Percentiles rank a stretch among this genome's conserved stretches.
Conservation (phyloP, 1,284 basidiomycete genomes). For the Leccinum pachyderme region DNA sequence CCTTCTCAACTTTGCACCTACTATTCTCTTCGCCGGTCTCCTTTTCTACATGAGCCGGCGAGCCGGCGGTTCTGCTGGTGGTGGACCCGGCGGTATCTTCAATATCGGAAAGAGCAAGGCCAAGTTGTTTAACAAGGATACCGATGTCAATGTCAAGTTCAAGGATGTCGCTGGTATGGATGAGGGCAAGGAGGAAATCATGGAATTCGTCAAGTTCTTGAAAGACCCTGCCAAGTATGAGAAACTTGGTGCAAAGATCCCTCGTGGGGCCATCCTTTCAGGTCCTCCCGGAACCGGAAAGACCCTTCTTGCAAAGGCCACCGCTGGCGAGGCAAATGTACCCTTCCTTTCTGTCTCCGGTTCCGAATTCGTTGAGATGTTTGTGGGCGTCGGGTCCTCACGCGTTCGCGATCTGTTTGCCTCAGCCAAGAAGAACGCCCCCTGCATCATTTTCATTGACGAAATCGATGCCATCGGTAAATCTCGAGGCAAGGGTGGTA, state of each 20-base stretch:
- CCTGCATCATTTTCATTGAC: constrained; percentile 97
- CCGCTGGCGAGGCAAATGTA: constrained; percentile 95
- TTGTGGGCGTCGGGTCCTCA: constrained; percentile 97
- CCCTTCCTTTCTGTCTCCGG: constrained; percentile 99
- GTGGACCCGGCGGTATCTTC: constrained; percentile 89
- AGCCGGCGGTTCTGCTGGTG: constrained; percentile 58
- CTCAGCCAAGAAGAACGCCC: constrained; percentile 95
- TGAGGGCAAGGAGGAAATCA: constrained; percentile 99
- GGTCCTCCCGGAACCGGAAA: constrained; percentile 99
- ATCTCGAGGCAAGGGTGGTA: constrained; percentile 85
- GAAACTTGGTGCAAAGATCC: constrained; percentile 97
- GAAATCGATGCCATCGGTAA: constrained; percentile 99
- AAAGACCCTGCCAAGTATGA: constrained; percentile 96
- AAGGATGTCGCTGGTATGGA: constrained; percentile 99
- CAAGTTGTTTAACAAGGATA: constrained; percentile 97
- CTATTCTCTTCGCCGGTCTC: constrained; percentile 87
- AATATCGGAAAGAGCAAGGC: constrained; percentile 96
- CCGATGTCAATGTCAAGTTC: constrained; percentile 91
- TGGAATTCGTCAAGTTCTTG: constrained; percentile 99
- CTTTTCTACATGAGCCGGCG: constrained; percentile 89
- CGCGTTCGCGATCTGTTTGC: constrained; percentile 97
- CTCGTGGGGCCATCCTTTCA: constrained; percentile 95
- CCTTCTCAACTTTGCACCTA: constrained; percentile 91
- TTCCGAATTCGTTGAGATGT: constrained; percentile 99
- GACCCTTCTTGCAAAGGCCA: constrained; percentile 96